These are phyloP conservation scores for Vigna radiata DNA, from an alignment of 306 rosid genomes.

Conservation along the genomic window DNA sequence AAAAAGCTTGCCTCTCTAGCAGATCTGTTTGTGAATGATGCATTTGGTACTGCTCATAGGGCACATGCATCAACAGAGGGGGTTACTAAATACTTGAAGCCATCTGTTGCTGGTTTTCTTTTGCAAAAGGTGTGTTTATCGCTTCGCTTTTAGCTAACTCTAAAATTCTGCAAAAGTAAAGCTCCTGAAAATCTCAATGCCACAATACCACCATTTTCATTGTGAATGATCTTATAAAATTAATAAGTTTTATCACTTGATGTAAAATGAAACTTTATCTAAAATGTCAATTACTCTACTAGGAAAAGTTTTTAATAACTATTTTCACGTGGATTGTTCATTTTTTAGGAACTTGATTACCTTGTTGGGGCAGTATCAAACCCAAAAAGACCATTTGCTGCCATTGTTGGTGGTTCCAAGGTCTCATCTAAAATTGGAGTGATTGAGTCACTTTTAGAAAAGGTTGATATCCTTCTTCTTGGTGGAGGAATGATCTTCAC, in stretches of 20 bases:
- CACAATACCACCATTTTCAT: neutral
- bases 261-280: conserved; percentile 29
- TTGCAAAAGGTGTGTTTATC: conserved; percentile 83
- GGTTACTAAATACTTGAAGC: conserved; percentile 93
- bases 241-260: conserved; percentile 11
- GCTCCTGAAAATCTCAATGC: neutral
- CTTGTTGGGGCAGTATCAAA: conserved; percentile 97
- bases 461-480: conserved; percentile 84
- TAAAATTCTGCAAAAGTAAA: conserved; percentile 7
- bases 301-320: conserved; percentile 2
- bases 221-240: conserved; percentile 5
- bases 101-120: conserved; percentile 97
- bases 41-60: conserved; percentile 98
- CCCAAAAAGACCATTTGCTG: conserved; percentile 98
- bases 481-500: conserved; percentile 99
- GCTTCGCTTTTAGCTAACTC: conserved; percentile 4
- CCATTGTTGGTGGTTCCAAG: conserved; percentile 99
- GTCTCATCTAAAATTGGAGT: conserved; percentile 99
- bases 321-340: conserved; percentile 27
- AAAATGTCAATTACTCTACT: conserved; percentile 9
- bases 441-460: conserved; percentile 92
- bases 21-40: conserved; percentile 95
- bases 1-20: conserved; percentile 95
- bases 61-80: conserved; percentile 99
- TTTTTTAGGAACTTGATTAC: conserved; percentile 93